Conservation (phyloP, 257 asterid genomes). For the Plantago ovata region DNA sequence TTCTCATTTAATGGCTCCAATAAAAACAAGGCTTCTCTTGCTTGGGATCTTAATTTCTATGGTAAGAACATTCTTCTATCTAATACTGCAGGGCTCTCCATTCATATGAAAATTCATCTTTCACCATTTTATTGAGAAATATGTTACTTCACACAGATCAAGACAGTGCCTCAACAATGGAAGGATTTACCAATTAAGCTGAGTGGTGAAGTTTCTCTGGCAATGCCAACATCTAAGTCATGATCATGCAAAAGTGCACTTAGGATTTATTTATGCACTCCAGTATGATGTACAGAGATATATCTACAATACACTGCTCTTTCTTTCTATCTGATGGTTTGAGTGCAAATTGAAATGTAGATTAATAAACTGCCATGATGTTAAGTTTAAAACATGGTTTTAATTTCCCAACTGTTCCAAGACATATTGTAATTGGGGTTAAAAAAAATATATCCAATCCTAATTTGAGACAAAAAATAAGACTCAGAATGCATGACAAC, state of each 20-base stretch:
- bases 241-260: background rate
- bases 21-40: constrained; percentile 95
- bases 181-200: constrained; percentile 71
- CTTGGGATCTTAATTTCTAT: constrained; percentile 96
- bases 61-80: constrained; percentile 53
- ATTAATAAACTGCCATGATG: no score
- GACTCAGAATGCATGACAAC: no score
- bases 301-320: constrained; percentile 5
- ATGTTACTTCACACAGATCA: constrained; percentile 73
- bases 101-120: no score
- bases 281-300: constrained; percentile 6
- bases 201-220: constrained; percentile 72
- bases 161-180: constrained; percentile 97
- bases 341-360: no score
- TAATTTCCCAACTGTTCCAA: background rate
- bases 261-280: background rate
- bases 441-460: no score
- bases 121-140: background rate
- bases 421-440: background rate
- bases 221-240: constrained; percentile 94
- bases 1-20: constrained; percentile 97
- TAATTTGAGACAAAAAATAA: no score
- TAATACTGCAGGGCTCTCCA: background rate
- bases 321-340: no score
- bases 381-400: background rate